Percentiles rank a stretch among this genome's conserved stretches.
Conservation (phyloP, 1,284 basidiomycete species). For the Ceratobasidium sp. region DNA sequence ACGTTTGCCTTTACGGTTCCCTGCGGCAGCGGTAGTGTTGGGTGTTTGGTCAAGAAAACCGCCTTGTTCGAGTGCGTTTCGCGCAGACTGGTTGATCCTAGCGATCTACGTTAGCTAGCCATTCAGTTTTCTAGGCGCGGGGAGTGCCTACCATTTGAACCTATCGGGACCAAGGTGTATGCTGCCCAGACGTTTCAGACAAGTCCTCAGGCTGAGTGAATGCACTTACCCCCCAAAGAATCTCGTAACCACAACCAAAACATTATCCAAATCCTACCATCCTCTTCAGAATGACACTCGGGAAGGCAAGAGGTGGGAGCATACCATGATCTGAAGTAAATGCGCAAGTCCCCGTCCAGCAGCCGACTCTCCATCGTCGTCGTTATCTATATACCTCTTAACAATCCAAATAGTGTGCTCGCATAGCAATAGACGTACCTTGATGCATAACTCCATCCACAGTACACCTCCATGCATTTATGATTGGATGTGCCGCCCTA, state of each 20-base stretch:
- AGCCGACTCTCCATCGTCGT: slow-evolving; percentile 92
- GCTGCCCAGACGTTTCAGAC: slow-evolving; percentile 9
- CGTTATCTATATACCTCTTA: slow-evolving; percentile 71
- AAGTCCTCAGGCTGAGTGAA: not conserved
- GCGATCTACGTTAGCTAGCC: not conserved
- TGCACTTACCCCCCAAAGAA: slow-evolving; percentile 45
- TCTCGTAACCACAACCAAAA: slow-evolving; percentile 68
- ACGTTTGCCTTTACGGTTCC: slow-evolving; percentile 35
- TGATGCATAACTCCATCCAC: slow-evolving; percentile 74
- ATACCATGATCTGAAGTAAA: slow-evolving; percentile 84
- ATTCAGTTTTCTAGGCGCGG: not conserved
- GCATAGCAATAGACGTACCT: slow-evolving; percentile 60
- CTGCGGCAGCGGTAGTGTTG: not conserved
- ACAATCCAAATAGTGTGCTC: slow-evolving; percentile 3
- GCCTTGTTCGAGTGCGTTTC: slow-evolving; percentile 46
- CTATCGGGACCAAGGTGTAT: slow-evolving; percentile 46
- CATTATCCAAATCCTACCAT: slow-evolving; percentile 63
- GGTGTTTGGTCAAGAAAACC: slow-evolving; percentile 44
- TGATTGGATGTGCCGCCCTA: slow-evolving; percentile 85
- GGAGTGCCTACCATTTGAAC: slow-evolving; percentile 36
- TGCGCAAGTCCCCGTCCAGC: slow-evolving; percentile 89
- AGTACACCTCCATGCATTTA: slow-evolving; percentile 87
- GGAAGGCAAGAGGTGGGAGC: not conserved
- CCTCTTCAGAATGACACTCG: not conserved
- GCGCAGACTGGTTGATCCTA: slow-evolving; percentile 46